Conservation (phyloP, 1,284 basidiomycete species). For the Rhodotorula mucilaginosa region DNA sequence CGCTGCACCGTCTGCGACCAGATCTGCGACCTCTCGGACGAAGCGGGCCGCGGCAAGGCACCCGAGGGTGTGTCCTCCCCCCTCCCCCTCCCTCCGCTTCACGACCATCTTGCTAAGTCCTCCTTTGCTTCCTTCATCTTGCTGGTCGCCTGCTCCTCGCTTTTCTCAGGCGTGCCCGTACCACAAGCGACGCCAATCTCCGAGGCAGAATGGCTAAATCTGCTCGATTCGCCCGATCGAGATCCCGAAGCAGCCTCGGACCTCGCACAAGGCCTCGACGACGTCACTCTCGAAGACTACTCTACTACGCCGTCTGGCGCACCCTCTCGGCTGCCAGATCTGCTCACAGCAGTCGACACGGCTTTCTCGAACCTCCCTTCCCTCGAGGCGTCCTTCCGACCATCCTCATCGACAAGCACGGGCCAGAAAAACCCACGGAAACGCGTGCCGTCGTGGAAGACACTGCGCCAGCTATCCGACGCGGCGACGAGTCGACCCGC, state of each 20-base stretch:
- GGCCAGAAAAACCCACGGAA: neutral
- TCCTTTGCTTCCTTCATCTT: no score
- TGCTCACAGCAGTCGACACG: neutral
- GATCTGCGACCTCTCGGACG: slow-evolving; percentile 10
- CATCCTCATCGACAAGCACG: neutral
- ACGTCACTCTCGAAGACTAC: neutral
- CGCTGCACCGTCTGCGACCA: slow-evolving; percentile 22
- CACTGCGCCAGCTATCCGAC: slow-evolving; percentile 12
- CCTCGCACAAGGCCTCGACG: neutral
- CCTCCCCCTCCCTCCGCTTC: neutral
- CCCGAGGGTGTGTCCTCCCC: neutral
- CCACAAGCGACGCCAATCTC: neutral
- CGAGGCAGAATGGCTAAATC: neutral
- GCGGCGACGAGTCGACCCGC: neutral
- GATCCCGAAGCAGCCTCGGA: neutral
- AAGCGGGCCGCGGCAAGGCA: slow-evolving; percentile 1
- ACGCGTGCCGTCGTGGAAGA: neutral
- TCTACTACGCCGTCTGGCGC: neutral
- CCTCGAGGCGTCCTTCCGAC: slow-evolving; percentile 26
- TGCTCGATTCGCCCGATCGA: neutral
- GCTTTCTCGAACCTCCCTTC: slow-evolving; percentile 24
- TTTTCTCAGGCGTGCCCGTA: neutral
- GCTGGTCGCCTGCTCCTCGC: neutral
- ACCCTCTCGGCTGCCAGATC: neutral
- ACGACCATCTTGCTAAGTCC: neutral